Evolutionary conservation across 2,329 filamentous ascomycete genomes (phyloP), one percentile per base, ranked within the genome.

Genomic region (Penicillium sp.): DNA sequence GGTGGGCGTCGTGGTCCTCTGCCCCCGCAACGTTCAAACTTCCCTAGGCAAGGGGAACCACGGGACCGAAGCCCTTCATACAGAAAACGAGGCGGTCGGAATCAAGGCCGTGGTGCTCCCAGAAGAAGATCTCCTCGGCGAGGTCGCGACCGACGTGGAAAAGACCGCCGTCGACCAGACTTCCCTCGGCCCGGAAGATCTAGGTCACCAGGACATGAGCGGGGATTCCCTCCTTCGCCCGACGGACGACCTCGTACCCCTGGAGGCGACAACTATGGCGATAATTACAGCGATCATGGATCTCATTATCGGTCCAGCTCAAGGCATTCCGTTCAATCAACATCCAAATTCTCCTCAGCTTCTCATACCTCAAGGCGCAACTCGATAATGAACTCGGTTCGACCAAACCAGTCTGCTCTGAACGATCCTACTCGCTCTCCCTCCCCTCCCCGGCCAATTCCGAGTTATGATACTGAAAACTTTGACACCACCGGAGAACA

Each of bases 61-160:
- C 72, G 71, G 48, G 72, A 72, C 59, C 70, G 74, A 50, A 72
- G 73, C 44, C 67, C 65, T 45, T 61, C 67, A 42, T 68, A 67
- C 54, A 69, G 69, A 55, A 67, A 67, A 52, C 69, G 75, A 43
- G 69, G 53, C 32, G 64, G 72, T 38, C 68, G 66, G 50, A 69
- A 70, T 38, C 63, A 65, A 38, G 67, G 66, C 29, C 70, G 71
- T 44, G 67, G 67, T 54, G 61, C 59, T 41, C 67, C 70, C 42
- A 65, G 71, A 53, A 63, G 67, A 54, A 66, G 67, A 49, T 70
- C 68, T 45, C 67, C 72, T 44, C 65, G 70, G 55, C 66, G 71
- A 48, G 71, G 69, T 36, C 67, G 66, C 39, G 71, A 70, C 43
- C 64, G 67, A 43, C 64, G 67, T 36, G 67, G 67, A 50, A 67